Base-by-base conservation (phyloP, 148 eudicot species). In the Amaranthus hypochondriacus region DNA sequence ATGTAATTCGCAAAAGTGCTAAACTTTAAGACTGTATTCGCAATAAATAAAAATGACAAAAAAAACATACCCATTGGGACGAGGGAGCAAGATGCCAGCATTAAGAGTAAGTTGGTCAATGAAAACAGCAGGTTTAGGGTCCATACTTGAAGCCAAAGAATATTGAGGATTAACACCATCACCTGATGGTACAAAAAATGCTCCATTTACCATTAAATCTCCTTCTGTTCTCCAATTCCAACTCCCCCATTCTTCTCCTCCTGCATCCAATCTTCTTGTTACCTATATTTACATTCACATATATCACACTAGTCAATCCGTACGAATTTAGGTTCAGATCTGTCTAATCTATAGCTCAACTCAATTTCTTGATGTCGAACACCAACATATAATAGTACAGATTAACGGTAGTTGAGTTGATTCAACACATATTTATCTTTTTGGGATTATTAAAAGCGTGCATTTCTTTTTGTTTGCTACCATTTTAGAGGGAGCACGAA, bases 211-310 rank as follows among this genome's bases (percentile, higher is more conserved):
- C 91, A 92, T 71, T 56, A 84, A 52, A 75, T 92, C 97, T 9
- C 97, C 97, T 7, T 92, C 96, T 7, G 93, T 85, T 66, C 97
- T 88, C 97, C 97, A 92, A 57, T 92, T 86, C 97, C 97, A 92
- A 0, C 60, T 63, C 10, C 78, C 80, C 97, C 97, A 92, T 15
- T 84, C 83, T 5, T 74, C 69, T 51, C 82, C 86, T 14, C 77
- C 56, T 9, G 89, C 70, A 54, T 83, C 93, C 82, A 88, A 81
- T 51, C 96, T 76, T 72, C 77, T 92, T 15, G 97, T 92, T 63
- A 92, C 97, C 97, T 92, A 74, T 3, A 1, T 77, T 72, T 4
- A 55, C 7, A 4, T 43, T 54, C 11, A 7, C 51, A 28, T 28
- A 28, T 28, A 2, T 28, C 39, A 28, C 39, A 28, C 39, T 28